Conservation (phyloP, 306 rosid species). For the Cucurbita argyrosperma region DNA sequence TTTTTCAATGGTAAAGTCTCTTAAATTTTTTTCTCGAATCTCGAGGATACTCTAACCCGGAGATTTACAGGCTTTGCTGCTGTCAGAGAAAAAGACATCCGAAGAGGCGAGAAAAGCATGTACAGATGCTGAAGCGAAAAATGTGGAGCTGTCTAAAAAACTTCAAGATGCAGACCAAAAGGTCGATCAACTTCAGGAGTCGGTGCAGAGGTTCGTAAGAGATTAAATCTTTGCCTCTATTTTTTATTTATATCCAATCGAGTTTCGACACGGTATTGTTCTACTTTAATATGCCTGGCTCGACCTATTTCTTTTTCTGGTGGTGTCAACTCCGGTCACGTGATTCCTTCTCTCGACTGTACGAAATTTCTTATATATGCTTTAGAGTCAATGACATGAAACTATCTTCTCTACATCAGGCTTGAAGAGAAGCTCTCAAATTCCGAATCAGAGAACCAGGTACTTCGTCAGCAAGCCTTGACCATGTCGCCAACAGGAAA, state of each 20-base stretch:
- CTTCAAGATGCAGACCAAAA: conserved; percentile 64
- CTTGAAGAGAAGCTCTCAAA: conserved; percentile 92
- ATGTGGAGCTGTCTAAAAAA: conserved; percentile 52
- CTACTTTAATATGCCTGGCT: neutral
- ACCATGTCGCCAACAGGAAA: conserved; percentile 84
- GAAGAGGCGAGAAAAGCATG: conserved; percentile 58
- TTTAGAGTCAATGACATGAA: neutral
- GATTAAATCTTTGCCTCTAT: conserved; percentile 1
- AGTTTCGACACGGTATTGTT: neutral
- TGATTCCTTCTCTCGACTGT: neutral
- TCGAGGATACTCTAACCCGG: neutral
- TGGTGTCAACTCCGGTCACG: neutral
- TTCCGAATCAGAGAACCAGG: conserved; percentile 95
- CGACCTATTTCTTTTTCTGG: neutral
- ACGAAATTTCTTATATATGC: neutral
- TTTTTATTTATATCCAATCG: neutral
- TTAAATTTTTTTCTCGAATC: neutral
- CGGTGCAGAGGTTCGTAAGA: conserved; percentile 78
- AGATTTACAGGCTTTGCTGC: conserved; percentile 45
- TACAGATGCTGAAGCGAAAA: conserved; percentile 53
- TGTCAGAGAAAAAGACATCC: conserved; percentile 47
- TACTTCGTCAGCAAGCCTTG: conserved; percentile 99
- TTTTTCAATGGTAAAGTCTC: neutral
- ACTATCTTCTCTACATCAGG: conserved; percentile 31
- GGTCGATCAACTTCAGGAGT: conserved; percentile 84